Base-by-base conservation (phyloP, 176 grass and related monocot genomes). In the Pontederia crassipes region DNA sequence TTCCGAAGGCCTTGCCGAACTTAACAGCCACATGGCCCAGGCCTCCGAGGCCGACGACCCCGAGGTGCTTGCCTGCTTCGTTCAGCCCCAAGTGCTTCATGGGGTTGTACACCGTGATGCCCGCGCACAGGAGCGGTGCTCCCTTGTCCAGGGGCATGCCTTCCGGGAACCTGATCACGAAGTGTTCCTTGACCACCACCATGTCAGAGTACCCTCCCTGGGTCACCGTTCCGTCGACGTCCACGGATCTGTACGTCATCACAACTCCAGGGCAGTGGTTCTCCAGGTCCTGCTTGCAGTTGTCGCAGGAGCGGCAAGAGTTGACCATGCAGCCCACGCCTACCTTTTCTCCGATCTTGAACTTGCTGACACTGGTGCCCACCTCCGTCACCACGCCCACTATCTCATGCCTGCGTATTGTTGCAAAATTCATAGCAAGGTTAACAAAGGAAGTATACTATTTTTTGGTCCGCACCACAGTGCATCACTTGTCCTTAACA, bases 1-100 rank as follows among this genome's bases (percentile, higher is more conserved):
- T 51, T 10, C 62, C 62, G 11, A 65, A 65, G 11, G 62, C 62
- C 18, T 65, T 65, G 62, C 62, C 62, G 17, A 65, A 65, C 47
- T 50, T 65, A 8, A 65, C 62, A 29, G 62, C 62, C 1, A 65
- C 62, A 28, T 65, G 62, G 18, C 62, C 62, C 0, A 65, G 62
- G 28, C 62, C 62, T 9, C 61, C 57, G 26, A 59, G 57, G 17
- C 62, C 62, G 8, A 65, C 62, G n/a, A 65, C 62, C 28, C 62
- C 62, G n/a, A 65, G 47, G 28, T 65, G 62, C 17, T 65, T 65
- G 28, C 62, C 62, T 27, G 62, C 17, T 3, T 15, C 47, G 16
- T 65, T 28, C 15, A 65, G 62, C 0, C 62, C 62, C 8, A 27
- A 24, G 46, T 65, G 9, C 48, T 65, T 65, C 62, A 65, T n/a